Evolutionary conservation across 2,329 filamentous ascomycete species (phyloP).

Genomic region (Epichloe sp.): DNA sequence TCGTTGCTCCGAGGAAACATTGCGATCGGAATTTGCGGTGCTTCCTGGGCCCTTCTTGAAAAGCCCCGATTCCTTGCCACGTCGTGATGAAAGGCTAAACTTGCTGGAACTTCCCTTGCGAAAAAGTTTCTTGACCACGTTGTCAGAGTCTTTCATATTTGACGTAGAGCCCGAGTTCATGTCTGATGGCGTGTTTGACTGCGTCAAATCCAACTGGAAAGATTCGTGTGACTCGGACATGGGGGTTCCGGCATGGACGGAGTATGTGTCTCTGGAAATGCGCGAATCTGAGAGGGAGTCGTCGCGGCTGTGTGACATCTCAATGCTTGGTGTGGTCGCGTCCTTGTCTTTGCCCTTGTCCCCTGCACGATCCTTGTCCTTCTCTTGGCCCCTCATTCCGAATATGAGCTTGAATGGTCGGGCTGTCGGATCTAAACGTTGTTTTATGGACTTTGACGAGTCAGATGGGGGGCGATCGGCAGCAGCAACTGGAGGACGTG

Average conservation of each 20-base stretch:
- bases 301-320: conserved; percentile 23
- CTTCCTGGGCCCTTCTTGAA: conserved; percentile 49
- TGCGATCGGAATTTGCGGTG: conserved; percentile 43
- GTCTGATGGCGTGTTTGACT: conserved; percentile 46
- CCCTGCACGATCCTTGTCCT: conserved; percentile 19
- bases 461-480: neutral
- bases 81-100: conserved; percentile 46
- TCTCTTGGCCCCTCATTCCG: conserved; percentile 26
- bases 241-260: conserved; percentile 44
- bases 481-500: conserved; percentile 40
- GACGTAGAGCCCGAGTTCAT: conserved; percentile 26
- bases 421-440: conserved; percentile 71
- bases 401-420: conserved; percentile 74
- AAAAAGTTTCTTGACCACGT: conserved; percentile 46
- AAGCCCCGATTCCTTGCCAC: conserved; percentile 39
- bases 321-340: conserved; percentile 24
- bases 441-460: conserved; percentile 32
- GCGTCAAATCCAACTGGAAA: conserved; percentile 38
- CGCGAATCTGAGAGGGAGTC: conserved; percentile 40
- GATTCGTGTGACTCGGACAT: conserved; percentile 49
- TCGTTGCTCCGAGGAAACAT: conserved; percentile 37
- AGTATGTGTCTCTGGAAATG: conserved; percentile 42
- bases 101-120: conserved; percentile 54
- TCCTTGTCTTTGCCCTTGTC: conserved; percentile 27
- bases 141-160: conserved; percentile 37